Evolutionary conservation across 1,284 basidiomycete species (phyloP), one percentile per base, ranked within the genome.

Genomic region (Marasmius tenuissimus): DNA sequence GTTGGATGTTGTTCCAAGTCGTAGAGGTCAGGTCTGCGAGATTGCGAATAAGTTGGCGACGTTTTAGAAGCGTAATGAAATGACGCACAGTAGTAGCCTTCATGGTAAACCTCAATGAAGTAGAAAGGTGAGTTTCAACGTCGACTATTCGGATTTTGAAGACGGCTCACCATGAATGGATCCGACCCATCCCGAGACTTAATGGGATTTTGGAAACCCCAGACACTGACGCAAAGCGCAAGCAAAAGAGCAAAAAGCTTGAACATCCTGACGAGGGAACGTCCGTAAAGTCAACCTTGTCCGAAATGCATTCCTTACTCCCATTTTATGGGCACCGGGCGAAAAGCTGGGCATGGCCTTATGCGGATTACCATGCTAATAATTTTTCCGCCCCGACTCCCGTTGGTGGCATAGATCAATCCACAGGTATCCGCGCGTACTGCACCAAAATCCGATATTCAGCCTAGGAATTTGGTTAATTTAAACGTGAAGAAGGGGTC

Each of bases 1-100:
- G 73, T 60, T 77, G 74, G 51, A 78, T 72, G 56, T 78, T 75
- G 9, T 65, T 70, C 77, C 77, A 78, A 2, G 77, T 77, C 2
- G 77, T 78, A 0, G 75, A 70, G n/a, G 72, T 74, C 38, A 78
- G 61, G 54, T 77, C 71, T 72, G 27, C 22, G n/a, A 47, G 11
- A 37, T 22, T 35, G 39, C 4, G 20, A 39, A 8, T 35, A 40
- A 40, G 2, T 35, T 52, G 52, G 59, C 40, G 9, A 22, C 40
- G 40, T 34, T 22, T 42, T 37, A 16, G 8, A 61, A 37, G 35
- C 27, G 18, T 35, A 14, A 22, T 39, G 27, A 18, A 27, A 27
- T 27, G 27, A 62, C 67, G 22, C 27, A 73, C 71, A 76, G 61
- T 75, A 77, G 55, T 72, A 76, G 6, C 76, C 75, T 60, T 75